Conservation (phyloP, 805 yeast genomes). For the Lachancea meyersii region DNA sequence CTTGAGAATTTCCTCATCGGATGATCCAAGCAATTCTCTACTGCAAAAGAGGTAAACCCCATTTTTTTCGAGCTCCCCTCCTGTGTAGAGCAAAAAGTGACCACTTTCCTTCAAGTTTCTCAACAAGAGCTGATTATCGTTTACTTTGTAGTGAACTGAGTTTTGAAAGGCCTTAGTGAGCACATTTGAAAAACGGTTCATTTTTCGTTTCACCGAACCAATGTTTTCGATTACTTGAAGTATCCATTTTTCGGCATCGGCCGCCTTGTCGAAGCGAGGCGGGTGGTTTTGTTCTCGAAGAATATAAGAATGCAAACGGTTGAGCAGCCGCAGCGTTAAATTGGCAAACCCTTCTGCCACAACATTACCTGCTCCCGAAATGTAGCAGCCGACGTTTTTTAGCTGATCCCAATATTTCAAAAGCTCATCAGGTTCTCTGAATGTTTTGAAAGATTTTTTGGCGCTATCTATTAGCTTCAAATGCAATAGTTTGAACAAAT, state of each 20-base stretch:
- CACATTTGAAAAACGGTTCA: constrained; percentile 67
- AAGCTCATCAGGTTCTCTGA: constrained; percentile 80
- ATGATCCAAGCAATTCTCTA: constrained; percentile 34
- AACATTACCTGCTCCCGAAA: constrained; percentile 75
- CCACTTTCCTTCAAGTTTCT: constrained; percentile 55
- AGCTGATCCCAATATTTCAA: constrained; percentile 77
- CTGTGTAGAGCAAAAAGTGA: constrained; percentile 74
- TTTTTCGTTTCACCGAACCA: constrained; percentile 72
- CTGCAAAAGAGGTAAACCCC: constrained; percentile 83
- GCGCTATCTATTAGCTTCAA: constrained; percentile 76
- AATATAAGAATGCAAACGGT: constrained; percentile 62
- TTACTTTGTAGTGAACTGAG: constrained; percentile 54
- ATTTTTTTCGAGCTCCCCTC: constrained; percentile 54
- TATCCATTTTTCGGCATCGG: constrained; percentile 57
- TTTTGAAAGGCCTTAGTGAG: constrained; percentile 69
- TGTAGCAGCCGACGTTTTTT: constrained; percentile 66
- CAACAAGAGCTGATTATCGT: constrained; percentile 46
- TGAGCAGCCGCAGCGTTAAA: constrained; percentile 60
- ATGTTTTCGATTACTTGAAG: constrained; percentile 60
- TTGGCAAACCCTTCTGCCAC: constrained; percentile 71
- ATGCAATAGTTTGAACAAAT: constrained; percentile 63
- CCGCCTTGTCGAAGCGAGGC: constrained; percentile 34
- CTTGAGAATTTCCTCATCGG: constrained; percentile 38
- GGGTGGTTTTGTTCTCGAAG: constrained; percentile 68
- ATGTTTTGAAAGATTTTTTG: constrained; percentile 65